Conservation (phyloP, 139 green algal genomes). For the Dunaliella sp. region DNA sequence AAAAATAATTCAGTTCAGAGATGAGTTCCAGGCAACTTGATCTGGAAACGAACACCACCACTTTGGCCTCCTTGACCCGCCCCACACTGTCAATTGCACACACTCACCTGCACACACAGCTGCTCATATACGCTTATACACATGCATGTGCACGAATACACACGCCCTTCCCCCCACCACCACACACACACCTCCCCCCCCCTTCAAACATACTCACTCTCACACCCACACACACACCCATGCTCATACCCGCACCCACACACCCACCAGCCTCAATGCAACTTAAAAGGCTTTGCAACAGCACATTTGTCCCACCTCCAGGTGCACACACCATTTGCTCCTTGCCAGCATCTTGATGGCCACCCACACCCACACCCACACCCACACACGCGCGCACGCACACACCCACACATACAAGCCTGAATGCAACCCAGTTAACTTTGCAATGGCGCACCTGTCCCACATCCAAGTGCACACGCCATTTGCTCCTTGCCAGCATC, state of each 20-base stretch:
- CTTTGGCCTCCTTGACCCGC: no score
- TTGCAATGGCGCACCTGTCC: slow-evolving; percentile 41
- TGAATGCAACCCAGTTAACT: not conserved
- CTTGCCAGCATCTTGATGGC: slow-evolving; percentile 94
- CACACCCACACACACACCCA: no score
- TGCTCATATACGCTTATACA: no score
- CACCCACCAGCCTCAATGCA: not conserved
- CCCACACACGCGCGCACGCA: not conserved
- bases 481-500: slow-evolving; percentile 77
- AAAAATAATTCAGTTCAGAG: no score
- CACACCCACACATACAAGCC: not conserved
- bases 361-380: no score
- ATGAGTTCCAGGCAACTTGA: no score
- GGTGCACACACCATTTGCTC: slow-evolving; percentile 55
- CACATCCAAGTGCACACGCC: slow-evolving; percentile 64
- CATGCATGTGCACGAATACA: not conserved
- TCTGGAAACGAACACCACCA: no score
- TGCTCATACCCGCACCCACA: not conserved
- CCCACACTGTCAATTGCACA: no score
- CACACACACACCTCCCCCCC: no score
- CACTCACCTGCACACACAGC: no score
- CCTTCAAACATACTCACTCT: not conserved
- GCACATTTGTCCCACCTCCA: slow-evolving; percentile 50
- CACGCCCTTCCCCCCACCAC: no score
- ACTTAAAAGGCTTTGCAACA: not conserved